phyloP scores from a whole-genome alignment of 495 filamentous ascomycete species.

The Durotheca rogersii region DNA sequence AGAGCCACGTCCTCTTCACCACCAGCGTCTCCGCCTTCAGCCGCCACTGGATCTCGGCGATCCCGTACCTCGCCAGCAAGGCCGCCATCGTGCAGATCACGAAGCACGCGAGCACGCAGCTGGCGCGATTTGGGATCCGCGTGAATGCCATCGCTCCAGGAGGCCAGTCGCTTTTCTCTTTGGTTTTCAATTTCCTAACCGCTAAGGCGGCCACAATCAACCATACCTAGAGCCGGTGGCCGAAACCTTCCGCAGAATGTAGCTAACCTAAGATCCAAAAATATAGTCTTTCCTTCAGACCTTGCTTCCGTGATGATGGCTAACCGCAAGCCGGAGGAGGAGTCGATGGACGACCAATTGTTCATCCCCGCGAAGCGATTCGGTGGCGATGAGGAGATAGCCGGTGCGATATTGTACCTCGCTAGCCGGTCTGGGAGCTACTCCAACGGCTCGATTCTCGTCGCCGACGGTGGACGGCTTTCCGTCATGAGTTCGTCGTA shows the following conservation, averaged over 20 bases:
- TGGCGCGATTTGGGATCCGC: slow-evolving; percentile 52
- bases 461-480: slow-evolving; percentile 59
- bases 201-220: too few relatives aligned
- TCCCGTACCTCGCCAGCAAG: slow-evolving; percentile 58
- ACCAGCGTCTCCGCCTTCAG: slow-evolving; percentile 56
- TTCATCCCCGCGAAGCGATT: slow-evolving; percentile 51
- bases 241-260: too few relatives aligned
- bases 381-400: slow-evolving; percentile 56
- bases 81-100: slow-evolving; percentile 53
- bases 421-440: slow-evolving; percentile 50
- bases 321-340: slow-evolving; percentile 32
- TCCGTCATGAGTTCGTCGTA: slow-evolving; percentile 47
- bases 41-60: slow-evolving; percentile 43
- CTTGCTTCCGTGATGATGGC: not conserved
- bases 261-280: not conserved
- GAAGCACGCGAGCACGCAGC: slow-evolving; percentile 51
- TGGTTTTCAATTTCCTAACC: too few relatives aligned
- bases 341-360: slow-evolving; percentile 5
- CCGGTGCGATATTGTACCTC: slow-evolving; percentile 46
- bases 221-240: too few relatives aligned
- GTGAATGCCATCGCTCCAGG: slow-evolving; percentile 61
- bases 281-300: not conserved
- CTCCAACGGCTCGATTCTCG: slow-evolving; percentile 56
- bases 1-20: slow-evolving; percentile 58
- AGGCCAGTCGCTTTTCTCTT: too few relatives aligned